phyloP scores from a whole-genome alignment of 2,329 filamentous ascomycete species.

The Botryotinia globosa region DNA sequence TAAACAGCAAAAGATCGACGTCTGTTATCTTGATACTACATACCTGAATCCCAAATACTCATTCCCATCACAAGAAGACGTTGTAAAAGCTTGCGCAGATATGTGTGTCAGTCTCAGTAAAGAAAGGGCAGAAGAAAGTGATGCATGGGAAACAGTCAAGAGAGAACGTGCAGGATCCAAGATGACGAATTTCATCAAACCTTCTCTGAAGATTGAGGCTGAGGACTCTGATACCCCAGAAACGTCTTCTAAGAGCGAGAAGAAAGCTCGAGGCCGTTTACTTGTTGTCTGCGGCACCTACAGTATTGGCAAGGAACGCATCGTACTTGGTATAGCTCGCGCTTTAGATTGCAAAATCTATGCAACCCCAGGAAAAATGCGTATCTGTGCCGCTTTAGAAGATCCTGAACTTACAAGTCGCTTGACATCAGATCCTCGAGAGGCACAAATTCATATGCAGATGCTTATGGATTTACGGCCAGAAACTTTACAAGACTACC shows the following conservation, averaged over 20 bases:
- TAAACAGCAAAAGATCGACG: slow-evolving; percentile 83
- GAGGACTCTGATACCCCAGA: slow-evolving; percentile 30
- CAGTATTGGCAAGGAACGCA: slow-evolving; percentile 95
- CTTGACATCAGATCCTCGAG: slow-evolving; percentile 74
- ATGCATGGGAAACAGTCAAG: slow-evolving; percentile 57
- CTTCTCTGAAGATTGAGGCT: slow-evolving; percentile 35
- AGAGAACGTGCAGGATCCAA: slow-evolving; percentile 52
- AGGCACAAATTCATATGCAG: slow-evolving; percentile 97
- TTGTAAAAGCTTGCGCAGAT: slow-evolving; percentile 82
- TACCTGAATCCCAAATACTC: slow-evolving; percentile 95
- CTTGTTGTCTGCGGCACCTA: slow-evolving; percentile 95
- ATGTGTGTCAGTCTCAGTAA: slow-evolving; percentile 78
- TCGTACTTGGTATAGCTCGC: slow-evolving; percentile 87
- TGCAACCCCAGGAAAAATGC: slow-evolving; percentile 76
- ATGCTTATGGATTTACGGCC: slow-evolving; percentile 90
- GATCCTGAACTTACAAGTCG: slow-evolving; percentile 76
- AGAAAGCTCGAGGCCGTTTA: slow-evolving; percentile 60
- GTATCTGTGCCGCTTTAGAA: slow-evolving; percentile 79
- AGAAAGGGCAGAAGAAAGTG: slow-evolving; percentile 55
- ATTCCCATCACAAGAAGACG: slow-evolving; percentile 84
- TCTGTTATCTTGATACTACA: slow-evolving; percentile 96
- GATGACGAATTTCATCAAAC: slow-evolving; percentile 61
- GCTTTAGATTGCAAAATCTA: slow-evolving; percentile 87
- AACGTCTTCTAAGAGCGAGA: slow-evolving; percentile 21
- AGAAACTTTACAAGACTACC: slow-evolving; percentile 87